Evolutionary conservation across 768 basidiomycete species (phyloP).

Genomic region (Lactifluus volemus): DNA sequence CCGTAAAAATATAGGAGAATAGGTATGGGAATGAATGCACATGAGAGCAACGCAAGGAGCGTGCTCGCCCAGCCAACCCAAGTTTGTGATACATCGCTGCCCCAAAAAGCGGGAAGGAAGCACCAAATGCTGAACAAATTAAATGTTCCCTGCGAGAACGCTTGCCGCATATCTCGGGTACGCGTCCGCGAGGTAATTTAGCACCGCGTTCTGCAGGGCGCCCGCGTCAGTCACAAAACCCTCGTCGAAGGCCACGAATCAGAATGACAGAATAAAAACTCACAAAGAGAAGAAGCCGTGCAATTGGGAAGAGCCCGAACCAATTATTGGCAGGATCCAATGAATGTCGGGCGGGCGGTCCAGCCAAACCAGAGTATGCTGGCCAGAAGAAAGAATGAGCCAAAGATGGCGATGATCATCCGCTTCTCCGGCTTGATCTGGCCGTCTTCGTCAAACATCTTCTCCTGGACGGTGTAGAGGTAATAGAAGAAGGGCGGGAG

Average conservation of each 20-base stretch:
- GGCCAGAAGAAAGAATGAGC: slow-evolving; percentile 25
- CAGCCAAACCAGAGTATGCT: slow-evolving; percentile 31
- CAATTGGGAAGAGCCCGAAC: slow-evolving; percentile 25
- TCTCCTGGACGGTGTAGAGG: slow-evolving; percentile 9
- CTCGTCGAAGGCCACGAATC: slow-evolving; percentile 8
- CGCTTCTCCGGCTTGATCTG: slow-evolving; percentile 26
- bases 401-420: slow-evolving; percentile 28
- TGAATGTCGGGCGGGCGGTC: slow-evolving; percentile 24
- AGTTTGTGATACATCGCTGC: slow-evolving; percentile 21
- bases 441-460: slow-evolving; percentile 13
- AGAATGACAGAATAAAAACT: slow-evolving; percentile 22
- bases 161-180: slow-evolving; percentile 28
- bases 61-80: slow-evolving; percentile 24
- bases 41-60: slow-evolving; percentile 24
- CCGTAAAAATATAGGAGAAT: slow-evolving; percentile 14
- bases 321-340: slow-evolving; percentile 31
- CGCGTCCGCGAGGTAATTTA: slow-evolving; percentile 27
- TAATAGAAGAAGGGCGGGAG: slow-evolving; percentile 14
- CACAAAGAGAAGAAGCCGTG: slow-evolving; percentile 27
- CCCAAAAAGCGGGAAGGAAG: slow-evolving; percentile 19
- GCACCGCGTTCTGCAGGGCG: slow-evolving; percentile 15
- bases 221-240: background rate
- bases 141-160: slow-evolving; percentile 30
- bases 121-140: slow-evolving; percentile 24
- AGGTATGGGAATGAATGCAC: slow-evolving; percentile 24